Evolutionary conservation across 148 eudicot genomes (phyloP), one percentile per base, ranked within the genome.

Genomic region (Beta vulgaris): DNA sequence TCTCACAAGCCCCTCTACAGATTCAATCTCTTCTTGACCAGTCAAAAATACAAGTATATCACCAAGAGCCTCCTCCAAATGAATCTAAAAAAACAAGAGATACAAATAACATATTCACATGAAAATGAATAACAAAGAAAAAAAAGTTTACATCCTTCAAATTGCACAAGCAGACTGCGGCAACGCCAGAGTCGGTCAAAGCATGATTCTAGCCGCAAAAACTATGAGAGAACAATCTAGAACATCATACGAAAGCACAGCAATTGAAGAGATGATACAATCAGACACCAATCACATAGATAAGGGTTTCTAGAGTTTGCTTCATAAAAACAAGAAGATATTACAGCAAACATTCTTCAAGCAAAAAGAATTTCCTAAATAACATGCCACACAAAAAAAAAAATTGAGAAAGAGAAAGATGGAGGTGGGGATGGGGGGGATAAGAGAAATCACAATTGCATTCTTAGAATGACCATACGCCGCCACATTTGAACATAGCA

Each of bases 21-120:
- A 83, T 88, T 95, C 99, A 83, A 95, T 95, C 79, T 95, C 99
- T 82, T 95, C 97, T 89, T 95, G 99, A 71, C 99, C 99, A 77
- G 99, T 90, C 81, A 95, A 87, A 82, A 95, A 95, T 78, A 90
- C 97, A 77, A 95, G 99, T 78, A 95, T 81, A 83, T 95, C 97
- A 73, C 99, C 99, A 39, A 90, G 91, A 39, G 84, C 91, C 73
- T 95, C 99, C 75, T 88, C 89, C 74, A 90, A 66, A 84, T 92
- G 96, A 83, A 95, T 89, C 98, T 95, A 76, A 14, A 65, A 75
- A 82, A 73, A 23, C 40, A 37, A 66, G 28, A 61, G 16, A 69
- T 2, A 57, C 18, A 6, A 58, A 60, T 14, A 35, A 34, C 13
- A 60, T 44, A 71, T 21, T 73, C 54, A 59, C 40, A 69, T 32